Conservation (phyloP, 257 asterid genomes). For the Scutellaria minor region DNA sequence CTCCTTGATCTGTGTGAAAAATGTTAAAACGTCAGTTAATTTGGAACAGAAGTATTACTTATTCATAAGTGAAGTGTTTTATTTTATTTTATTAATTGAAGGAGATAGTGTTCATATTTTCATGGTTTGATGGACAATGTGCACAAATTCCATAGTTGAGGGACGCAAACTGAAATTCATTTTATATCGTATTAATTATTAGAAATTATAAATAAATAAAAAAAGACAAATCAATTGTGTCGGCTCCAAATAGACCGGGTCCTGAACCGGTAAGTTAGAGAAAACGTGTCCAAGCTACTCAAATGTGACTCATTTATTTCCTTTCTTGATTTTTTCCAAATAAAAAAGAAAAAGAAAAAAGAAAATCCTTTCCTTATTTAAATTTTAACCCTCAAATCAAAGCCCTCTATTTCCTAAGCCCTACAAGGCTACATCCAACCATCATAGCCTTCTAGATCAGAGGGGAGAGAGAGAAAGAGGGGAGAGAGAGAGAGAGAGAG, state of each 20-base stretch:
- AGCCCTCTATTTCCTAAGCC: too few species aligned
- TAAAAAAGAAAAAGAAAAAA: too few species aligned
- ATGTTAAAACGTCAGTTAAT: too few species aligned
- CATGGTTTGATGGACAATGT: background rate
- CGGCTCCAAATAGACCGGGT: slow-evolving; percentile 26
- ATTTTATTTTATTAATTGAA: too few species aligned
- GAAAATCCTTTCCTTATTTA: too few species aligned
- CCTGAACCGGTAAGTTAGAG: background rate
- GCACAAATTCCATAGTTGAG: background rate
- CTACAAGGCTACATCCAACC: too few species aligned
- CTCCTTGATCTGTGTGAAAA: too few species aligned
- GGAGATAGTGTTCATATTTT: background rate
- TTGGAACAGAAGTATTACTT: too few species aligned
- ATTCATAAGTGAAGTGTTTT: too few species aligned
- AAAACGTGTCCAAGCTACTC: slow-evolving; percentile 28
- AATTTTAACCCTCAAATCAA: too few species aligned
- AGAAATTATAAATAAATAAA: background rate
- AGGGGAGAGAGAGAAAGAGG: background rate
- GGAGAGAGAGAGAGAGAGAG: background rate
- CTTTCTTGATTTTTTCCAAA: background rate
- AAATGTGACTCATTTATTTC: slow-evolving; percentile 15
- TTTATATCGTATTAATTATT: background rate
- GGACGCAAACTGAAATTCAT: too few species aligned
- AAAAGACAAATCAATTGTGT: background rate
- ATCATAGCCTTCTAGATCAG: too few species aligned